Base-by-base conservation (phyloP, 805 yeast species). In the Pichia deserticola region DNA sequence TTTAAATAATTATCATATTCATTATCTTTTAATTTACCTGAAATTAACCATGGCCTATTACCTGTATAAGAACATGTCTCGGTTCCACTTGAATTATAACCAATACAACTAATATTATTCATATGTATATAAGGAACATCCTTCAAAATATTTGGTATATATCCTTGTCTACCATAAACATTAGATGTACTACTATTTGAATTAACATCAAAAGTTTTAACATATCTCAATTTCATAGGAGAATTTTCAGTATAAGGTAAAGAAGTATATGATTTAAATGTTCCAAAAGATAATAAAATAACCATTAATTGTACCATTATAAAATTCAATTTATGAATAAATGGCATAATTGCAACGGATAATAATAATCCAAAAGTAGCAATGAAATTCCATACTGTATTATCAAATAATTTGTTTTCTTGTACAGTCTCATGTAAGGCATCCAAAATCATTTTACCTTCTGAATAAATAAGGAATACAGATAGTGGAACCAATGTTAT, bases 161-260 rank as follows among this genome's bases (percentile, higher is more conserved):
- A 71, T 9, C 79, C 81, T 25, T 66, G 64, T 54, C 84, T 73
- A 5, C 85, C 86, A 48, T 47, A 50, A 8, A 47, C 28, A 5
- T 45, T 42, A 5, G 55, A 44, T 2, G 65, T 51, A 15, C 54
- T 52, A 2, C 29, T 28, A 28, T 54, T 54, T 8, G 28, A 13
- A 36, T 67, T 60, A 0, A 83, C 63, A 54, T 85, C 77, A 47
- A 84, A 71, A 2, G 70, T 67, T 64, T 89, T 90, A 36, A 81
- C 67, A 58, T 85, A 84, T 54, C 90, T 72, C 50, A 87, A 69
- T 62, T 88, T 89, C 63, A 88, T 62, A 5, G 96, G 96, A 35
- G 77, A 70, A 5, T 66, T 58, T 29, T 71, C 69, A 33, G 82
- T 77, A 62, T 84, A 87, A n/a, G 96, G 86, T 3, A 66, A 62